Conservation (phyloP, 495 filamentous ascomycete genomes). For the Aspergillus bridgeri region DNA sequence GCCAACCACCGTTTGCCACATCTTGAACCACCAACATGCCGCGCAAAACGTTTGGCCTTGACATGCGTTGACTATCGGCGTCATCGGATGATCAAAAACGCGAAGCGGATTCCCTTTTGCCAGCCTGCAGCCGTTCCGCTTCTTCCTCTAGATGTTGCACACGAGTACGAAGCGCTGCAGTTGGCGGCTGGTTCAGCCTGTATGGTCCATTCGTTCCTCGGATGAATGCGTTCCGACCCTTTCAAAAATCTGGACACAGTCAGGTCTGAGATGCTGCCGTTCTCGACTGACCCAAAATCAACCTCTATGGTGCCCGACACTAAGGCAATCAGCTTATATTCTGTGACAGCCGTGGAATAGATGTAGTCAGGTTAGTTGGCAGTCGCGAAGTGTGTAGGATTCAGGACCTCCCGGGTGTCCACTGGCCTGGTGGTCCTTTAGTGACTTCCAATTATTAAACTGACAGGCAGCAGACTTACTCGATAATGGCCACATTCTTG, state of each 20-base stretch:
- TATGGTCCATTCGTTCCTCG: slow-evolving; percentile 62
- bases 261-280: too few relatives aligned
- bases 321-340: too few relatives aligned
- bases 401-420: too few relatives aligned
- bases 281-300: too few relatives aligned
- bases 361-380: too few relatives aligned
- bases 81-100: not conserved
- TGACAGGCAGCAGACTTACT: too few relatives aligned
- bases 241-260: not conserved
- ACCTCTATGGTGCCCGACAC: too few relatives aligned
- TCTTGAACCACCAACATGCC: slow-evolving; percentile 71
- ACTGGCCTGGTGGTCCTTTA: too few relatives aligned
- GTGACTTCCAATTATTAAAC: too few relatives aligned
- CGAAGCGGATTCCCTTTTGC: slow-evolving; percentile 4
- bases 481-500: too few relatives aligned
- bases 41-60: not conserved
- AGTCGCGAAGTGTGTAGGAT: too few relatives aligned
- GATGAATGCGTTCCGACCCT: slow-evolving; percentile 1
- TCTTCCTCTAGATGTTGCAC: slow-evolving; percentile 68
- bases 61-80: not conserved
- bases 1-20: slow-evolving; percentile 58
- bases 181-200: slow-evolving; percentile 49
- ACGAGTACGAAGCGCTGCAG: slow-evolving; percentile 61
- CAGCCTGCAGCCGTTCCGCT: slow-evolving; percentile 47
- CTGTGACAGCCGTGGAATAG: too few relatives aligned